These are phyloP conservation scores for Strigomonas culicis DNA, from an alignment of 208 protist genomes.

Conservation along the genomic window DNA sequence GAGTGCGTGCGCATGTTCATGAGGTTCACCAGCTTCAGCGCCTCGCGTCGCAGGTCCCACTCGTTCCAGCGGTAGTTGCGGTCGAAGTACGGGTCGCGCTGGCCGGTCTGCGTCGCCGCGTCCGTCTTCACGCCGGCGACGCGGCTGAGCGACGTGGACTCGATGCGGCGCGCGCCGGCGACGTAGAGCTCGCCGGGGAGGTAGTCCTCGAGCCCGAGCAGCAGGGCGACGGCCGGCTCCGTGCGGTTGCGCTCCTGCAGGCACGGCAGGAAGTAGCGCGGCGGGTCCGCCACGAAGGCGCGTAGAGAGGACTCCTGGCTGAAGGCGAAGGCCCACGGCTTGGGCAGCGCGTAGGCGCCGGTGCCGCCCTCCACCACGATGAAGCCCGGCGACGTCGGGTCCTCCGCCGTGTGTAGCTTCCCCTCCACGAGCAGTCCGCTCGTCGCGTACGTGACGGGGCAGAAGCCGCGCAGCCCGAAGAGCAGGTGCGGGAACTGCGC, in stretches of 20 bases:
- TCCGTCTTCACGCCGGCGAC: slow-evolving; percentile 17
- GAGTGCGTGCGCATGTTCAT: slow-evolving; percentile 86
- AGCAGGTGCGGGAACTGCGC: slow-evolving; percentile 50
- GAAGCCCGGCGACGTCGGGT: slow-evolving; percentile 29
- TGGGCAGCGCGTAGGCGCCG: slow-evolving; percentile 18
- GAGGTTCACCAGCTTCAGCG: slow-evolving; percentile 88
- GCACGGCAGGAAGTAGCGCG: slow-evolving; percentile 38
- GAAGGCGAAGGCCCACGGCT: slow-evolving; percentile 48
- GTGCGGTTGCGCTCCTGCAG: slow-evolving; percentile 27
- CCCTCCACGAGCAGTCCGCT: slow-evolving; percentile 42
- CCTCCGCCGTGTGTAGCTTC: slow-evolving; percentile 7
- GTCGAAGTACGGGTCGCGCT: slow-evolving; percentile 83
- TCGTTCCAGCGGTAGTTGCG: slow-evolving; percentile 92
- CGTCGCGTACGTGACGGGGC: slow-evolving; percentile 42
- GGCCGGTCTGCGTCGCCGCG: slow-evolving; percentile 80
- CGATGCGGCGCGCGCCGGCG: slow-evolving; percentile 50
- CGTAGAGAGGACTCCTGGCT: slow-evolving; percentile 32
- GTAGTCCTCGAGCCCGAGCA: slow-evolving; percentile 44
- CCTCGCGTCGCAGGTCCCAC: slow-evolving; percentile 90
- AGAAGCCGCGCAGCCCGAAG: slow-evolving; percentile 57
- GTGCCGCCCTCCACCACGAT: slow-evolving; percentile 42
- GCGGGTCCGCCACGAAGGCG: slow-evolving; percentile 41
- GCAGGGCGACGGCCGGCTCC: slow-evolving; percentile 41
- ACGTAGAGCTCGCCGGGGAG: slow-evolving; percentile 84
- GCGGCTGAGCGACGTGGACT: slow-evolving; percentile 18